Evolutionary conservation across 129 eudicot genomes (phyloP), one percentile per base, ranked within the genome.

Genomic region (Ambrosia trifida): DNA sequence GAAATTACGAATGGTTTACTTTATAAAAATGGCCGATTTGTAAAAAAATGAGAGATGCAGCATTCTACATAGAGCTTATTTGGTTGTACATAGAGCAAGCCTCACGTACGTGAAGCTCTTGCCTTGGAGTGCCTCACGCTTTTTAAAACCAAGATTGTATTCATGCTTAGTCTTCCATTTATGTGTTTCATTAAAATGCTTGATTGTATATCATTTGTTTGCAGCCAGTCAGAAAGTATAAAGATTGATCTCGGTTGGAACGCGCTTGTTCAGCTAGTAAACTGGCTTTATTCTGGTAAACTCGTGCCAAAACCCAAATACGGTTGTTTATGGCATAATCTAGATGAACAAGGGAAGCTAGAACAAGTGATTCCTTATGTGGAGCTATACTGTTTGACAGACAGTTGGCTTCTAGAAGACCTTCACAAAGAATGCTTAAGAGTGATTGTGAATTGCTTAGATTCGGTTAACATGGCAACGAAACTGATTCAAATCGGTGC

Each of bases 351-450:
- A 35, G 80, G 73, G 68, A 89, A 92, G 73, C 50, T 81, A 24
- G 32, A 73, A 20, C 84, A 89, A 85, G 72, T 89, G 53, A 77
- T 52, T 12, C 80, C 89, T 0, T 92, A 86, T 17, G 28, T 86
- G 30, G 98, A 92, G 82, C 98, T 89, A 58, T 89, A 87, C 66
- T 92, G 91, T 78, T 83, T 92, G 61, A 81, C 95, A 66, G 91
- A 89, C 57, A 83, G 76, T 50, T 92, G 98, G 98, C 71, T 86
- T 43, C 76, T 89, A 4, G 86, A 89, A 32, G 89, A 86, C 35
- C 81, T 89, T 72, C 82, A 79, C 50, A 73, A 79, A 70, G 83
- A 83, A 40, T 92, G 96, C 75, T 80, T 57, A 2, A 44, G 62
- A 66, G 82, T 86, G 51, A 75, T 85, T n/a, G 58, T 67, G 18